Evolutionary conservation across 495 filamentous ascomycete species (phyloP), one percentile per base, ranked within the genome.

Genomic region (Jackrogersella minutella): DNA sequence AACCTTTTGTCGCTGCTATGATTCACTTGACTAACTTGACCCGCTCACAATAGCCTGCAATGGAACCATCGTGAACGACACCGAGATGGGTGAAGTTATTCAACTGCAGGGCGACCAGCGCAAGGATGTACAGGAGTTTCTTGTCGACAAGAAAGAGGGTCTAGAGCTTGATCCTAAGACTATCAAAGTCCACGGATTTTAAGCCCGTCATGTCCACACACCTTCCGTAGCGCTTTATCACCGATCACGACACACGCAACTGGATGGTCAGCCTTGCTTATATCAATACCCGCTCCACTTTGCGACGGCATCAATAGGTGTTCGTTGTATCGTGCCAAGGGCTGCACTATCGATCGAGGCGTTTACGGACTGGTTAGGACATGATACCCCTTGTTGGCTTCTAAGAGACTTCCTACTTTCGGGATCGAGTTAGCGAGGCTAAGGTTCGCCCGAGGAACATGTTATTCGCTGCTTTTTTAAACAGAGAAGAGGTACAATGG

Each of bases 81-180:
- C 84, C 70, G 93, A 97, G 85, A 97, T 97, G 93, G 95, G 95
- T 77, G 93, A 98, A 86, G 95, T 99, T 90, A 98, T 99, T 73
- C 95, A 99, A 85, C 87, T 99, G 73, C 95, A 99, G 81, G 95
- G 95, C 71, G 95, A 99, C 80, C 95, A 99, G 84, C 94, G 95
- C 80, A 94, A 96, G 78, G 93, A 97, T 86, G 93, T 97, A 74
- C 91, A 93, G 79, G 93, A 98, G 76, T 99, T 98, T 83, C 87
- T 98, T 81, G 88, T 87, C 82, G 90, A 96, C 81, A 93, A 96
- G 85, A 92, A 93, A 77, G 90, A 92, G 73, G 95, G 96, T 65
- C 82, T 97, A 62, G 91, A 89, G 77, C 85, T 96, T 71, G 91
- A 97, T 84, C 86, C 89, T 74, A 96, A 97, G 88, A 96, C 90